phyloP scores from a whole-genome alignment of 2,329 filamentous ascomycete species.

The Pseudogymnoascus sp. region DNA sequence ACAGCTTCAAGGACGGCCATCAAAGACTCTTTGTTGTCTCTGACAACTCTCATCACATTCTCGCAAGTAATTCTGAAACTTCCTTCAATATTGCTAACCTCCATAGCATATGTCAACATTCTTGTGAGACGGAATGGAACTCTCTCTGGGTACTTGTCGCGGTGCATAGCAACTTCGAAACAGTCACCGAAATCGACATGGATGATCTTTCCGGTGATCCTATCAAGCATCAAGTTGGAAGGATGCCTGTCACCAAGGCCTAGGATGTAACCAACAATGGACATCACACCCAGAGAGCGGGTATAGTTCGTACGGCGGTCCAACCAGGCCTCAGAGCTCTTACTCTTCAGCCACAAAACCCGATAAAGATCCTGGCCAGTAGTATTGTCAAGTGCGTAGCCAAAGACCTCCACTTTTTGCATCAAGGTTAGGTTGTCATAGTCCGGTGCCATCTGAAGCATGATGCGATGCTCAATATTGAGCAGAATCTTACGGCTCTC shows the following conservation, averaged over 20 bases:
- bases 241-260: conserved; percentile 94
- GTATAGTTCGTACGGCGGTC: conserved; percentile 98
- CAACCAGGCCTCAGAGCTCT: conserved; percentile 95
- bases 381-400: conserved; percentile 97
- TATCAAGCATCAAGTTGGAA: conserved; percentile 95
- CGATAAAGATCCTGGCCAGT: conserved; percentile 97
- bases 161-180: conserved; percentile 98
- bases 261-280: conserved; percentile 99
- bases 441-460: conserved; percentile 99
- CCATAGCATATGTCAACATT: conserved; percentile 99
- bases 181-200: conserved; percentile 99
- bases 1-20: conserved; percentile 98
- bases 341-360: conserved; percentile 97
- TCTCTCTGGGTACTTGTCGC: conserved; percentile 95
- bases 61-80: conserved; percentile 98
- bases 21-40: conserved; percentile 95
- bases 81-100: conserved; percentile 98
- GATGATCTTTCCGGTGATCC: conserved; percentile 90
- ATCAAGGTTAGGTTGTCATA: conserved; percentile 98
- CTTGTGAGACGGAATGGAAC: conserved; percentile 96
- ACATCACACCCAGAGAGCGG: conserved; percentile 94
- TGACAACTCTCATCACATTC: conserved; percentile 92
- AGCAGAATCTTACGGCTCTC: conserved; percentile 95
- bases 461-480: conserved; percentile 98
- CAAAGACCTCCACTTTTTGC: conserved; percentile 99